Conservation (phyloP, 106 monocot species). For the Dioscorea alata region DNA sequence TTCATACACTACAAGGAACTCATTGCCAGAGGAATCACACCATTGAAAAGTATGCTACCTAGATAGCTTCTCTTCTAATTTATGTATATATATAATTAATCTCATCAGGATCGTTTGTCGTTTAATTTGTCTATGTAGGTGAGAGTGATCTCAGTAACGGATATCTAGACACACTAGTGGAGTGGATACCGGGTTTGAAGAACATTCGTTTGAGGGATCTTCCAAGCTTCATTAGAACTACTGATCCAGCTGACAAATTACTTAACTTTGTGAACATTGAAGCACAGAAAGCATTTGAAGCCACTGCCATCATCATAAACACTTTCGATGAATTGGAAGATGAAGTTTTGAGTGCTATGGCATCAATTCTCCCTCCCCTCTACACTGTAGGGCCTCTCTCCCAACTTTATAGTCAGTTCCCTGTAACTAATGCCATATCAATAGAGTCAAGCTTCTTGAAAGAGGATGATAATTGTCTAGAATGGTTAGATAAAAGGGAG, state of each 20-base stretch:
- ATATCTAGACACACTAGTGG: slow-evolving; percentile 34
- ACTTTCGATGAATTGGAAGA: slow-evolving; percentile 49
- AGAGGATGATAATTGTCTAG: slow-evolving; percentile 17
- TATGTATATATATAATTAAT: too few species aligned
- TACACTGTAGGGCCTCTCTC: slow-evolving; percentile 38
- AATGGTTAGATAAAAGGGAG: slow-evolving; percentile 31
- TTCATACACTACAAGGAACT: slow-evolving; percentile 1
- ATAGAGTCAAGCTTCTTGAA: slow-evolving; percentile 38
- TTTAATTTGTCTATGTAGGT: slow-evolving; percentile 10
- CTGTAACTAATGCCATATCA: slow-evolving; percentile 3
- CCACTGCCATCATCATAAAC: slow-evolving; percentile 39
- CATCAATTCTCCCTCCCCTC: slow-evolving; percentile 21
- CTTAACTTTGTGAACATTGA: slow-evolving; percentile 12
- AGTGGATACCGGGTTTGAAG: slow-evolving; percentile 36
- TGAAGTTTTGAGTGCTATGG: slow-evolving; percentile 22
- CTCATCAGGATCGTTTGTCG: background rate
- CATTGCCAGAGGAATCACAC: background rate
- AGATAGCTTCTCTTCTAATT: too few species aligned
- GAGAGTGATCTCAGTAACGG: slow-evolving; percentile 25
- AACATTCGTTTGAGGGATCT: slow-evolving; percentile 39
- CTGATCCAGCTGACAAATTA: slow-evolving; percentile 21
- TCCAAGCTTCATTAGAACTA: slow-evolving; percentile 32
- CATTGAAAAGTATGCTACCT: background rate
- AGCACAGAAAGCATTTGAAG: background rate
- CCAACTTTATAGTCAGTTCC: slow-evolving; percentile 6